These are phyloP conservation scores for Gelatoporia subvermispora DNA, from an alignment of 768 basidiomycete genomes.

Conservation along the genomic window DNA sequence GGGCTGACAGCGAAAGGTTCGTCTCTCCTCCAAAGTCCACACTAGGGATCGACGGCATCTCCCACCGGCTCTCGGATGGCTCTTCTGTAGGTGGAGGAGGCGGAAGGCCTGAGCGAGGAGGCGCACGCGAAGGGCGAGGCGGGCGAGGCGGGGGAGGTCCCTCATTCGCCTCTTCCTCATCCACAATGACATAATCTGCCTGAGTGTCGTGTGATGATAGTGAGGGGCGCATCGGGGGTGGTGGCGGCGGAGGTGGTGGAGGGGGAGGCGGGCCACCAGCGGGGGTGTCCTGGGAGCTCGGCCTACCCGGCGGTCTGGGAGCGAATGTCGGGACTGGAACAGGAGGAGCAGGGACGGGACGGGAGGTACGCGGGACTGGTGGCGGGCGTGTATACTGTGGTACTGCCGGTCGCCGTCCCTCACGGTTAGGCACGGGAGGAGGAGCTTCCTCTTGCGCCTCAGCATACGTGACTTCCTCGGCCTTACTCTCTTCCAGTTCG, in stretches of 20 bases:
- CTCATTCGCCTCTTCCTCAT: constrained; percentile 23
- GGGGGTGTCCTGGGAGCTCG: neutral
- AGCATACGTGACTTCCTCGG: constrained; percentile 60
- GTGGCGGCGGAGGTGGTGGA: constrained; percentile 12
- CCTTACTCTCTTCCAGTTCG: constrained; percentile 69
- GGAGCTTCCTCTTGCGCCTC: constrained; percentile 43
- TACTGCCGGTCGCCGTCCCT: constrained; percentile 23
- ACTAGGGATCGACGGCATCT: constrained; percentile 52
- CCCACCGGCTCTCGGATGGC: constrained; percentile 50
- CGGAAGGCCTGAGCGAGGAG: constrained; percentile 31
- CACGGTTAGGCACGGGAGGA: constrained; percentile 52
- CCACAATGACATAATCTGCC: constrained; percentile 31
- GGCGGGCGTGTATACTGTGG: constrained; percentile 6
- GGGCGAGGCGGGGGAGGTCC: constrained; percentile 46
- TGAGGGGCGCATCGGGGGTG: constrained; percentile 20
- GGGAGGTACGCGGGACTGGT: constrained; percentile 11
- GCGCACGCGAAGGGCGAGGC: constrained; percentile 22
- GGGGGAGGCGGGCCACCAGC: constrained; percentile 11
- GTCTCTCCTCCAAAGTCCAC: constrained; percentile 50
- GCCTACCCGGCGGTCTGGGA: neutral
- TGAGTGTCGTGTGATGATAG: constrained; percentile 16
- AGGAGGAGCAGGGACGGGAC: constrained; percentile 21
- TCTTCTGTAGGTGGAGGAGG: constrained; percentile 35
- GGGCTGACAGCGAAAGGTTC: constrained; percentile 46
- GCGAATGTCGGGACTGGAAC: constrained; percentile 16